These are phyloP conservation scores for Angomonas ambiguus DNA, from an alignment of 208 protist genomes.

Conservation along the genomic window DNA sequence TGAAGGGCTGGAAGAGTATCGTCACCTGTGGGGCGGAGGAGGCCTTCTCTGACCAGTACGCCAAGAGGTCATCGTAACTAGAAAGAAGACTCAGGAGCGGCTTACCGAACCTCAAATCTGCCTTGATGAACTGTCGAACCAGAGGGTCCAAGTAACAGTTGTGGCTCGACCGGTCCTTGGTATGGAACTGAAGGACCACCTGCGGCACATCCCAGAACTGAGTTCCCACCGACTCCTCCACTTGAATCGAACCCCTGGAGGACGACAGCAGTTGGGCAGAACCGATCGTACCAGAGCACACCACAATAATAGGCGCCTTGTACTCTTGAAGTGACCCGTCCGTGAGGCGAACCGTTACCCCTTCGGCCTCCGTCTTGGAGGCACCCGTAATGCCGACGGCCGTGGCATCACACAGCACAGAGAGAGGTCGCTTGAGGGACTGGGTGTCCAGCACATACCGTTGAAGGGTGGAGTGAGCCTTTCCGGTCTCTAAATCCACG, in stretches of 20 bases:
- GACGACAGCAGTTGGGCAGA: constrained; percentile 45
- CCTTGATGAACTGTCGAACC: constrained; percentile 37
- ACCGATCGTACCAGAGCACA: constrained; percentile 63
- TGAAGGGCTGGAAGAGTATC: constrained; percentile 82
- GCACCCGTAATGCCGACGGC: constrained; percentile 43
- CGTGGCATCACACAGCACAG: constrained; percentile 47
- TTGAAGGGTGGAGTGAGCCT: constrained; percentile 67
- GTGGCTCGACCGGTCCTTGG: constrained; percentile 57
- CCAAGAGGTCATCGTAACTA: constrained; percentile 72
- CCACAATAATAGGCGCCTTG: constrained; percentile 43
- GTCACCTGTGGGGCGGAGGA: constrained; percentile 47
- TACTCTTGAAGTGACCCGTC: constrained; percentile 43
- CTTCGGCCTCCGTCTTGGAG: constrained; percentile 28
- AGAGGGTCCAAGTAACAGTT: constrained; percentile 67
- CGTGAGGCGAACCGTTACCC: constrained; percentile 37
- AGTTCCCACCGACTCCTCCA: constrained; percentile 34
- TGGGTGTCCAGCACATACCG: constrained; percentile 67
- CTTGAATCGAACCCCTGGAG: constrained; percentile 35
- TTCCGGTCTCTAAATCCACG: constrained; percentile 42
- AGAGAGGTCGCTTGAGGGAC: constrained; percentile 53
- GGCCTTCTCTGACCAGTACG: constrained; percentile 57
- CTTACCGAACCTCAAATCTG: constrained; percentile 28
- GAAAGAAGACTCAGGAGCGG: constrained; percentile 51
- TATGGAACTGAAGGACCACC: constrained; percentile 72
- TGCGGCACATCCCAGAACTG: constrained; percentile 80